A percentile compares a stretch with the other conserved stretches of the same genome.
Conservation (phyloP, 495 filamentous ascomycete genomes). For the Xylaria curta region DNA sequence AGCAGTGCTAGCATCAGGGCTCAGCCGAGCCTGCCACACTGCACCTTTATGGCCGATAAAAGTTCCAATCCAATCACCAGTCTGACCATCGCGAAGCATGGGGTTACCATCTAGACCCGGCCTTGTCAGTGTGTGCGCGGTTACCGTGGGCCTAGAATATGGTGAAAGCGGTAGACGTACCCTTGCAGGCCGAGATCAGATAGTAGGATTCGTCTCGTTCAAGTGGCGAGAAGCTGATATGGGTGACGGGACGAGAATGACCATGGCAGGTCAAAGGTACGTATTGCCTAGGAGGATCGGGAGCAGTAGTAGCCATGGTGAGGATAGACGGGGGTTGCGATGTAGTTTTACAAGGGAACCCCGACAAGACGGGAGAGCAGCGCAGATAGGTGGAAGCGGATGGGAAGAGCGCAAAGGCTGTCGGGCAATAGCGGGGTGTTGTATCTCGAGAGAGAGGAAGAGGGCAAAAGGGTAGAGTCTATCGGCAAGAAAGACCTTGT, state of each 20-base stretch:
- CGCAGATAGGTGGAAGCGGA: neutral
- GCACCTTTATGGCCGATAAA: conserved; percentile 98
- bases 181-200: conserved; percentile 97
- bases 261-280: conserved; percentile 97
- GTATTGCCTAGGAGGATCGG: conserved; percentile 57
- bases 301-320: conserved; percentile 44
- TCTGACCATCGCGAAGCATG: conserved; percentile 96
- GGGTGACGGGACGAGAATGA: conserved; percentile 93
- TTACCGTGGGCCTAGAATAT: conserved; percentile 16
- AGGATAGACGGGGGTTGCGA: neutral
- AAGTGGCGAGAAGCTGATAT: conserved; percentile 89
- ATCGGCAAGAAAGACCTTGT: neutral
- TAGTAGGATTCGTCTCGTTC: conserved; percentile 87
- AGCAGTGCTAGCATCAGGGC: conserved; percentile 83
- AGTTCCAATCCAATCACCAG: conserved; percentile 98
- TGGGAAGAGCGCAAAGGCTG: neutral
- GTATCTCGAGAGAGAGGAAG: neutral
- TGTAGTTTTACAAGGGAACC: neutral
- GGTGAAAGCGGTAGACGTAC: conserved; percentile 52
- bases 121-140: neutral
- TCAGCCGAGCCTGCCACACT: conserved; percentile 92
- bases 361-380: neutral
- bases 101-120: conserved; percentile 83
- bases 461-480: neutral
- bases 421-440: neutral